phyloP scores from a whole-genome alignment of 2,329 filamentous ascomycete genomes.

The Annulohypoxylon truncatum region DNA sequence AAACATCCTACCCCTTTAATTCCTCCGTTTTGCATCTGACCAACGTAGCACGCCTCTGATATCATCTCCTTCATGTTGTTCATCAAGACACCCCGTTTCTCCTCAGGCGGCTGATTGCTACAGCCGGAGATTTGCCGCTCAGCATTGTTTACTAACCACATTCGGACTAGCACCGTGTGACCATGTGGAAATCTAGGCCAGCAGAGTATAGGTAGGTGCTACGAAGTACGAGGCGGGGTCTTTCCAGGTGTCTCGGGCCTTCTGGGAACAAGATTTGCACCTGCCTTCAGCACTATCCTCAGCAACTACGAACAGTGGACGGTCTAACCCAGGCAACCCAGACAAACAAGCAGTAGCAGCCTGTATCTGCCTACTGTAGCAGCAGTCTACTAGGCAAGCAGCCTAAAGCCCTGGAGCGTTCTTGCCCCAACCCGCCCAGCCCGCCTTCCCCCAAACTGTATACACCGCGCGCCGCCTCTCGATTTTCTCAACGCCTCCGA shows the following conservation, averaged over 20 bases:
- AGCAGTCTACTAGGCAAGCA: neutral
- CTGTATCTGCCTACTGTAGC: neutral
- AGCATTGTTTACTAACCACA: slow-evolving; percentile 8
- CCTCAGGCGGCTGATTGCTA: slow-evolving; percentile 34
- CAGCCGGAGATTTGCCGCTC: slow-evolving; percentile 44
- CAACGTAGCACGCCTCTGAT: slow-evolving; percentile 16
- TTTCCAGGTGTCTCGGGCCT: slow-evolving; percentile 7
- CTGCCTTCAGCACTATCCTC: slow-evolving; percentile 5
- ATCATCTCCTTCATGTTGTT: slow-evolving; percentile 21
- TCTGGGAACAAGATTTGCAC: slow-evolving; percentile 14
- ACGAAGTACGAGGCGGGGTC: slow-evolving; percentile 25
- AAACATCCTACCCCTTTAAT: neutral
- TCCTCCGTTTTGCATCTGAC: neutral
- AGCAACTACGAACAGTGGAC: neutral
- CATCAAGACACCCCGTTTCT: slow-evolving; percentile 37
- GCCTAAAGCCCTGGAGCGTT: slow-evolving; percentile 1
- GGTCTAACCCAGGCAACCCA: neutral
- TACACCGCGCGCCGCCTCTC: slow-evolving; percentile 45
- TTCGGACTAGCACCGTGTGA: slow-evolving; percentile 32
- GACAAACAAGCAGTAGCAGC: neutral
- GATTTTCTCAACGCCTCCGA: slow-evolving; percentile 41
- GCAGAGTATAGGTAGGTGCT: neutral
- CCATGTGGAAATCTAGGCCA: neutral
- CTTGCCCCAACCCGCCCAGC: slow-evolving; percentile 13
- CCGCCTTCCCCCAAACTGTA: slow-evolving; percentile 29